Base-by-base conservation (phyloP, 768 basidiomycete species). In the Leucocoprinus leucothites region DNA sequence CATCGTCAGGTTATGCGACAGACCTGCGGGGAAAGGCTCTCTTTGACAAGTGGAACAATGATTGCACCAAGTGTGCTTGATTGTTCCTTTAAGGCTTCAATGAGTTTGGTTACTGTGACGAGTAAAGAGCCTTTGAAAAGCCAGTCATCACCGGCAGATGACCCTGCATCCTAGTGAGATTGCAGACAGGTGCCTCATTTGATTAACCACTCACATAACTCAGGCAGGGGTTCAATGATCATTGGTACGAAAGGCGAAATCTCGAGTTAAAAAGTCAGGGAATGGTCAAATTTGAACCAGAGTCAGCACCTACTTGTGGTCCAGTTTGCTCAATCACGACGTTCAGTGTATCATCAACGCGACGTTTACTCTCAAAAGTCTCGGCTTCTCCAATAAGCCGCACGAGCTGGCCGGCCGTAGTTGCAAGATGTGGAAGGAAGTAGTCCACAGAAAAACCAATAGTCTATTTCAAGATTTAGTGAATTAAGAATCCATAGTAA, bases 301-400 rank as follows among this genome's bases (percentile, higher is more conserved):
- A 48, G 34, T 34, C 31, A 43, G 40, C 18, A 58, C 67, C 43
- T 63, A 80, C 81, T 60, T 69, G 63, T 43, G 66, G 63, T 31
- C 74, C 78, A 4, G 75, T 72, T 59, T 74, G 77, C 57, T 87
- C 82, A 45, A 95, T 85, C 40, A 94, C 71, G 1, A 79, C 76
- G 57, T 86, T 89, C 49, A 96, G 67, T 46, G 82, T 83, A 50
- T 75, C 74, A 25, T 84, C 82, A n/a, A 95, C 75, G 55, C 87
- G 78, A 38, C 82, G 81, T 67, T 91, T 91, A 65, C 80, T 88
- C 64, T 94, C 92, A 19, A 86, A 71, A 2, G 85, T 83, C 43
- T 91, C 85, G 0, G 83, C 83, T 64, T 94, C 89, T 2, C 77
- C 80, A 57, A 92, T 77, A 22, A 96, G 72, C 45, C 65, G 71